Base-by-base conservation (phyloP, 805 yeast species). In the Candida xyloterini region DNA sequence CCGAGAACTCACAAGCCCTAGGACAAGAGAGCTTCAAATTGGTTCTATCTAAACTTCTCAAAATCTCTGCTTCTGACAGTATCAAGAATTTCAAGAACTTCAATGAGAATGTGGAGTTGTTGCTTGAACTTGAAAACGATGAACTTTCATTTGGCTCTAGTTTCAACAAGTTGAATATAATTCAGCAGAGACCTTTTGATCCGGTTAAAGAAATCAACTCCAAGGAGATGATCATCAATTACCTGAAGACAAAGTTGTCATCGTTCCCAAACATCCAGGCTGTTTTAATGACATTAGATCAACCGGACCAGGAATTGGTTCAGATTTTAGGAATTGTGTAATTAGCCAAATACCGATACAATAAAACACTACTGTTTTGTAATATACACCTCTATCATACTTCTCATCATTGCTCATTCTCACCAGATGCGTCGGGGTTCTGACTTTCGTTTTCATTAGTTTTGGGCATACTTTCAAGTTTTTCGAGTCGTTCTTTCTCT, bases 131-230 rank as follows among this genome's bases (percentile, higher is more conserved):
- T 18, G 95, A 89, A 46, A 59, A 56, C 35, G 66, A 61, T 30
- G 73, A 82, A 35, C 59, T 71, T 2, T 70, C 93, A 2, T 93
- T 90, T 63, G 98, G 98, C 2, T 82, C 96, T 0, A 78, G 81
- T 37, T 93, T 78, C 62, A 85, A 95, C 37, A 80, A 76, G 55
- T 68, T 93, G 43, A 78, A 74, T 1, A 74, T 84, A 2, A 79
- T 89, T 33, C 70, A 76, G 24, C 63, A 63, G 11, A 77, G 71
- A 47, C 72, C 81, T 3, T 70, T 76, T 48, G 97, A 93, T 62
- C 96, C 97, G 1, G 58, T 79, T 22, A 74, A 79, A 1, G 67
- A 69, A 16, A 62, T 87, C 10, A 48, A 42, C 23, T 47, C 57
- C 1, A 58, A 60, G 29, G 52, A 48, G 11, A 21, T 40, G 38